Base-by-base conservation (phyloP, 1,139 yeast species). In the Meyerozyma elateridarum region DNA sequence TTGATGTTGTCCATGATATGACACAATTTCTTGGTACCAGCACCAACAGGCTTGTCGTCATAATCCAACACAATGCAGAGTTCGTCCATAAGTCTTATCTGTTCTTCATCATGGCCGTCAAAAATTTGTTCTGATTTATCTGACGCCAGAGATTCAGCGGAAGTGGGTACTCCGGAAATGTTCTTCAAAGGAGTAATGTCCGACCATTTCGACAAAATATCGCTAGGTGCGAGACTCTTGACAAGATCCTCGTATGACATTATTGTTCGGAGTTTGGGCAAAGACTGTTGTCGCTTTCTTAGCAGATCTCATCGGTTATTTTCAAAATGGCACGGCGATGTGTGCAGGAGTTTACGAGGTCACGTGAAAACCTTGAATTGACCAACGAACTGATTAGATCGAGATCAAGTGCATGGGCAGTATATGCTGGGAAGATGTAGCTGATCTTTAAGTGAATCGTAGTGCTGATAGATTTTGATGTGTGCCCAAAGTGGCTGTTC, bases 71-170 rank as follows among this genome's bases (percentile, higher is more conserved):
- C 95, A 43, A 91, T 88, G 60, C 99, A 91, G 42, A 89, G 79
- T 59, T 91, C 99, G 47, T 88, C 95, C 99, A 93, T 91, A 44
- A 91, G 70, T 51, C 79, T 75, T 58, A 91, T 87, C 60, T 91
- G 99, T 56, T 89, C 97, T 51, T 81, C 83, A 54, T 91, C 96
- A 48, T 88, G 94, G 15, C 96, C 97, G 7, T 69, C 70, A 44
- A 88, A 84, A 20, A 83, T 54, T 22, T 48, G 59, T 12, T 49
- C 56, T 5, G 44, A 32, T 15, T 51, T 53, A 13, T 48, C 54
- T 11, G 51, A 36, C 7, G 48, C 35, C 12, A 42, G 44, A 16
- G 53, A 44, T 13, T 56, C 58, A 5, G 62, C 51, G 1, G 65
- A 70, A 37, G 47, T 63, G 38, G 63, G 69, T 36, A 61, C 52